Evolutionary conservation across 129 eudicot genomes (phyloP), one percentile per base, ranked within the genome.

Genomic region (Escallonia rubra): DNA sequence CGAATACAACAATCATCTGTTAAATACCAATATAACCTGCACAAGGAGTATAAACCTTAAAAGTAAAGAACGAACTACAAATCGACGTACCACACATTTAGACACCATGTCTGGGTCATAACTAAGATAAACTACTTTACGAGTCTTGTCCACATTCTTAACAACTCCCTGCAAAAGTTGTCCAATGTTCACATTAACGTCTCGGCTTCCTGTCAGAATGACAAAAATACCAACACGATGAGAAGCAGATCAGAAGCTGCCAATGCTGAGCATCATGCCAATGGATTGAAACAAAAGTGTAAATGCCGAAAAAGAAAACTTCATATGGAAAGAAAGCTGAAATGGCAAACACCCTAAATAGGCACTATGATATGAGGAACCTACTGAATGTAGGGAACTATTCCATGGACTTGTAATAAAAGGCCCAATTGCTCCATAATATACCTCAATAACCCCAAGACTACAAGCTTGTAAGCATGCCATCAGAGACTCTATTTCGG

Each of bases 111-210:
- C 96, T 68, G 74, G 64, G 46, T 93, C 96, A 63, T 90, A 82
- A 74, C 88, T 83, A 77, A 93, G 67, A 82, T 89, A 76, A 45
- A 93, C 95, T 57, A 89, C 89, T 67, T 93, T 93, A 62, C 96
- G 95, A 53, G 72, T 74, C 80, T 70, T 86, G 65, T 93, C 98
- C 40, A 93, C 71, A 63, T 83, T 84, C 81, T 84, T 93, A 43
- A 93, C 95, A 74, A 86, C 79, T 69, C 98, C 98, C 79, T 93
- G 96, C 48, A 93, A 68, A 57, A 86, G 90, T 62, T 78, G 89
- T 67, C 96, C 92, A 43, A 66, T 70, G 38, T 68, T 75, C 79
- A 75, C 54, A 34, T 80, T 74, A 50, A 57, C 43, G 65, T 68
- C 73, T 72, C 61, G 66, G 62, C 65, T 64, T 43, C 81, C 97